These are phyloP conservation scores for Cystobasidium sp. DNA, from an alignment of 1,284 basidiomycete genomes.

Conservation along the genomic window DNA sequence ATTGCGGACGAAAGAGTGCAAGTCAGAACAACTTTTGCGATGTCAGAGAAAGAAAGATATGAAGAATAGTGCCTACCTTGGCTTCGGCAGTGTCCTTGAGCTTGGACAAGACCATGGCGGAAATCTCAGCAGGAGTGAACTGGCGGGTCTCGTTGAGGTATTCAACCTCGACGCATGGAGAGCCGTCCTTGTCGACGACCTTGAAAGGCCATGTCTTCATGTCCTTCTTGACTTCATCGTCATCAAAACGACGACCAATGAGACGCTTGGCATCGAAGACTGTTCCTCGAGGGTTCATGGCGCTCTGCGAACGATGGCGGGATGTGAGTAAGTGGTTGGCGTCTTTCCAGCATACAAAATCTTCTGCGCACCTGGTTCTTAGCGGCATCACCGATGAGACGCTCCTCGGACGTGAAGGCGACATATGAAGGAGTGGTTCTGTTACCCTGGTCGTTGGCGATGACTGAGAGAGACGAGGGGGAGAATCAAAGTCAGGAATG, in stretches of 20 bases:
- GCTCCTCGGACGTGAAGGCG: slow-evolving; percentile 90
- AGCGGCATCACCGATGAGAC: slow-evolving; percentile 87
- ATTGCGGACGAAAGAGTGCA: background rate
- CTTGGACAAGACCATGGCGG: slow-evolving; percentile 96
- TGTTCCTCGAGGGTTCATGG: slow-evolving; percentile 93
- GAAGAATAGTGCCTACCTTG: slow-evolving; percentile 60
- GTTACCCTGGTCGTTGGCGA: slow-evolving; percentile 77
- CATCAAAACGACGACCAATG: slow-evolving; percentile 91
- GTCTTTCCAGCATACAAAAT: background rate
- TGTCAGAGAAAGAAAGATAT: background rate
- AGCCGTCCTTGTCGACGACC: slow-evolving; percentile 65
- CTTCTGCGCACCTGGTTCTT: slow-evolving; percentile 53
- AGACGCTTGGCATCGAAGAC: slow-evolving; percentile 87
- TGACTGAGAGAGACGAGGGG: slow-evolving; percentile 12
- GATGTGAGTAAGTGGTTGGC: background rate
- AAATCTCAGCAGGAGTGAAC: slow-evolving; percentile 75
- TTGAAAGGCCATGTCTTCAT: slow-evolving; percentile 74
- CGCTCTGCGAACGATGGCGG: slow-evolving; percentile 65
- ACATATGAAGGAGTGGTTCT: slow-evolving; percentile 87
- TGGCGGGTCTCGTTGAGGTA: slow-evolving; percentile 67
- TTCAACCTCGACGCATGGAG: slow-evolving; percentile 61
- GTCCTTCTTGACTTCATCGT: slow-evolving; percentile 67
- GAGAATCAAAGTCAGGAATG: background rate
- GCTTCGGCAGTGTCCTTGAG: slow-evolving; percentile 86
- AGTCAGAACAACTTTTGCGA: background rate